These are phyloP conservation scores for Pseudogymnoascus verrucosus DNA, from an alignment of 2,329 filamentous ascomycete species.

Conservation along the genomic window DNA sequence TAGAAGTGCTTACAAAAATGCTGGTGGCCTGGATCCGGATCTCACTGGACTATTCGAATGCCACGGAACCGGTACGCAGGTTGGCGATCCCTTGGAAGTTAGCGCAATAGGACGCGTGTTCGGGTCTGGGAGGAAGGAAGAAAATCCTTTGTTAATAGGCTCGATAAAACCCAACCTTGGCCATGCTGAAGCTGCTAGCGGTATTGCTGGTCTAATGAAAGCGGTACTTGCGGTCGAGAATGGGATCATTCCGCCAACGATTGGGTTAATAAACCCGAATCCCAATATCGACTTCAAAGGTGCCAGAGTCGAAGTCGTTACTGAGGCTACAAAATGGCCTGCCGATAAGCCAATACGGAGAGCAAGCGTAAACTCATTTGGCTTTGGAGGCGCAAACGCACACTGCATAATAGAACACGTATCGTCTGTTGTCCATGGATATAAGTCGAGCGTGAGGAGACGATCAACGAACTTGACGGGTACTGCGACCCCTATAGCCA, in stretches of 20 bases:
- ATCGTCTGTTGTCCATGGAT: constrained; percentile 10
- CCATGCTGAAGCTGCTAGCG: constrained; percentile 20
- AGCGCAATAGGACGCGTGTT: constrained; percentile 15
- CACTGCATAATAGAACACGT: constrained; percentile 28
- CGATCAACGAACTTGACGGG: neutral
- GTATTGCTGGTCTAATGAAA: constrained; percentile 19
- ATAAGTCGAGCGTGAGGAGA: neutral
- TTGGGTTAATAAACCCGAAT: constrained; percentile 26
- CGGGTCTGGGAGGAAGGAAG: constrained; percentile 13
- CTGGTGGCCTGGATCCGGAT: constrained; percentile 12
- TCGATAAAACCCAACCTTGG: constrained; percentile 23
- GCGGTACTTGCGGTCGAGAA: constrained; percentile 24
- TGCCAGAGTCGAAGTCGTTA: no score
- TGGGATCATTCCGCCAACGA: constrained; percentile 24
- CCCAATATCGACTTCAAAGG: constrained; percentile 8
- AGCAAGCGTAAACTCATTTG: constrained; percentile 25
- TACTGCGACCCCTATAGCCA: neutral
- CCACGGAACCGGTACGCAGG: neutral
- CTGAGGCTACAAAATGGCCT: neutral
- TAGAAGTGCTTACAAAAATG: no score
- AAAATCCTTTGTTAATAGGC: constrained; percentile 12
- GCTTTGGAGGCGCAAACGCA: constrained; percentile 41
- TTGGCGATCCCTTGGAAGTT: constrained; percentile 15
- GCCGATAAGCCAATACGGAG: neutral
- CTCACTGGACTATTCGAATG: neutral